phyloP scores from a whole-genome alignment of 208 protist genomes.

The Wallacemonas sp. region DNA sequence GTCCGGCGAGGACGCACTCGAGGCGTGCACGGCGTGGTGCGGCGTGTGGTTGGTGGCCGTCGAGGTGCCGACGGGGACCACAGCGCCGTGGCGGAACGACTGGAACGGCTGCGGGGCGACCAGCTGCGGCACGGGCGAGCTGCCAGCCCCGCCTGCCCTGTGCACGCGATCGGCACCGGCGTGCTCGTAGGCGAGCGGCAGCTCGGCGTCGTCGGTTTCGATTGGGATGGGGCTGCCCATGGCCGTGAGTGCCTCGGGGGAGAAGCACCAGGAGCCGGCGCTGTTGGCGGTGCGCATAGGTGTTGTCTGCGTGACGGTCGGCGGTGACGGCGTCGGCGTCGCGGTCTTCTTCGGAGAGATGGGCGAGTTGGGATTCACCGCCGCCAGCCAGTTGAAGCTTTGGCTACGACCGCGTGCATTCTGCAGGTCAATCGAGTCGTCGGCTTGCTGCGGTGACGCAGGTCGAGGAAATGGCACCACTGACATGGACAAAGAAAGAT shows the following conservation, averaged over 20 bases:
- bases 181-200: background rate
- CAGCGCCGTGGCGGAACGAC: background rate
- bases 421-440: slow-evolving; percentile 10
- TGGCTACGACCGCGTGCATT: background rate
- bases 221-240: slow-evolving; percentile 43
- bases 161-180: background rate
- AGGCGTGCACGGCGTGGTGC: background rate
- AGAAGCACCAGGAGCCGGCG: background rate
- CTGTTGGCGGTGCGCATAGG: slow-evolving; percentile 14
- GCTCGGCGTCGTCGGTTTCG: slow-evolving; percentile 30
- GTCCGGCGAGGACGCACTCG: background rate
- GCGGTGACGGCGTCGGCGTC: slow-evolving; percentile 9
- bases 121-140: slow-evolving; percentile 9
- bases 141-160: background rate
- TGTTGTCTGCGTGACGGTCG: slow-evolving; percentile 14
- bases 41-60: background rate
- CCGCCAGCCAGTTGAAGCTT: slow-evolving; percentile 8
- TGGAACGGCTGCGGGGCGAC: slow-evolving; percentile 5
- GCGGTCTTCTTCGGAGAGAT: slow-evolving; percentile 3
- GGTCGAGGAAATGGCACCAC: slow-evolving; percentile 1
- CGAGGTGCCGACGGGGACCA: background rate
- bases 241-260: slow-evolving; percentile 17
- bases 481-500: background rate
- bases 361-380: slow-evolving; percentile 8
- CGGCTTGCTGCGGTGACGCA: background rate